phyloP scores from a whole-genome alignment of 2,329 filamentous ascomycete species.

The Penicillium concentricum region DNA sequence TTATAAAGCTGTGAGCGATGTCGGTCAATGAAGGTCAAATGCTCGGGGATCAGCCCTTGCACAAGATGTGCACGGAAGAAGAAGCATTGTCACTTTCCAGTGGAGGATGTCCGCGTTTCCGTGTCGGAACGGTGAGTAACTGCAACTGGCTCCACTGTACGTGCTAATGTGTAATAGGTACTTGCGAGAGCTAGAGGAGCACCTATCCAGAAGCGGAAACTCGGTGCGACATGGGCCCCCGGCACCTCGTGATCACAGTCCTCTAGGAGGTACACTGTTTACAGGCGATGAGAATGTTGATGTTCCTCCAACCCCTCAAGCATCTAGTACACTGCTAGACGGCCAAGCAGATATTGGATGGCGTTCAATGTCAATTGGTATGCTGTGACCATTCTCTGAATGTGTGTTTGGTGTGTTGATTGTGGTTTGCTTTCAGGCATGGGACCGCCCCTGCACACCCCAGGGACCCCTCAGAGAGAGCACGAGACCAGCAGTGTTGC shows the following conservation, averaged over 20 bases:
- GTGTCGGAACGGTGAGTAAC: slow-evolving; percentile 24
- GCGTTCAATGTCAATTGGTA: not conserved
- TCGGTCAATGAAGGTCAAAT: slow-evolving; percentile 32
- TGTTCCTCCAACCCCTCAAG: not conserved
- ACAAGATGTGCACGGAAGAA: slow-evolving; percentile 26
- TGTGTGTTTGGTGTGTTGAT: not conserved
- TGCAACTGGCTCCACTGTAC: no score
- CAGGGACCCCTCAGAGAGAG: slow-evolving; percentile 2
- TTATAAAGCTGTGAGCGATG: slow-evolving; percentile 25
- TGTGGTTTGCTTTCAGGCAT: not conserved
- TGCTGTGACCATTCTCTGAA: not conserved
- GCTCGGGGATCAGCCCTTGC: slow-evolving; percentile 27
- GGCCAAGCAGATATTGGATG: not conserved
- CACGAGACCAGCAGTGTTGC: slow-evolving; percentile 2
- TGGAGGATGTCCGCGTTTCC: slow-evolving; percentile 22
- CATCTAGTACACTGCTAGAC: not conserved
- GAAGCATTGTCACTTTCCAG: slow-evolving; percentile 22
- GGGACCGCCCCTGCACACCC: not conserved
- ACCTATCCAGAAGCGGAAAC: slow-evolving; percentile 7
- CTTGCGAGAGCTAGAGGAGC: slow-evolving; percentile 20
- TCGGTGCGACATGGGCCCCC: not conserved
- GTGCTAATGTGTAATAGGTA: slow-evolving; percentile 14
- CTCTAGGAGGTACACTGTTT: not conserved
- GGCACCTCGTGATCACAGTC: not conserved
- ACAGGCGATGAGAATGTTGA: not conserved